phyloP scores from a whole-genome alignment of 495 filamentous ascomycete species.

The Penicillium coffeae region DNA sequence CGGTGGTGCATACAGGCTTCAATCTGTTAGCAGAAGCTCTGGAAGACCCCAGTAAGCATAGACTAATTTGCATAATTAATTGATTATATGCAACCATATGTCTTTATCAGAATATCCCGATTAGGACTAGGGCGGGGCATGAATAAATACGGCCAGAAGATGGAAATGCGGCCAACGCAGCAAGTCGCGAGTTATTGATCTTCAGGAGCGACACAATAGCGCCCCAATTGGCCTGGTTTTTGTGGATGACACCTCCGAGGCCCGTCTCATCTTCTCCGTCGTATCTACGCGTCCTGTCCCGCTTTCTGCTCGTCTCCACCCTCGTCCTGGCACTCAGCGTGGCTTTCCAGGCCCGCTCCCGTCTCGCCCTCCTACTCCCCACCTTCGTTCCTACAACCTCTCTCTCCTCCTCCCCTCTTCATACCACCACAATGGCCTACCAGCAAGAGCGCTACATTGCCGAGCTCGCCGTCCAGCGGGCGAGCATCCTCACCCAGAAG shows the following conservation, averaged over 20 bases:
- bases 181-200: slow-evolving; percentile 2
- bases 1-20: too few species aligned
- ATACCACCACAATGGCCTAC: slow-evolving; percentile 54
- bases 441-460: slow-evolving; percentile 79
- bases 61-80: too few species aligned
- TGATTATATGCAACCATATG: too few species aligned
- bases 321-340: slow-evolving; percentile 48
- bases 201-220: too few species aligned
- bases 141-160: neutral
- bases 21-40: too few species aligned
- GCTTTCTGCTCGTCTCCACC: slow-evolving; percentile 39
- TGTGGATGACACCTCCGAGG: slow-evolving; percentile 8
- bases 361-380: slow-evolving; percentile 35
- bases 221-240: too few species aligned
- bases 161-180: too few species aligned
- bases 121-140: slow-evolving; percentile 6
- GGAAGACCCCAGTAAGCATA: too few species aligned
- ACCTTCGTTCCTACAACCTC: slow-evolving; percentile 34
- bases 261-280: neutral
- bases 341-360: slow-evolving; percentile 43
- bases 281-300: slow-evolving; percentile 34
- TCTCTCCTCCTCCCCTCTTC: slow-evolving; percentile 18
- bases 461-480: slow-evolving; percentile 88
- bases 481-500: slow-evolving; percentile 80
- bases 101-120: neutral